phyloP scores from a whole-genome alignment of 345 rosid genomes.

The Sonneratia caseolaris region DNA sequence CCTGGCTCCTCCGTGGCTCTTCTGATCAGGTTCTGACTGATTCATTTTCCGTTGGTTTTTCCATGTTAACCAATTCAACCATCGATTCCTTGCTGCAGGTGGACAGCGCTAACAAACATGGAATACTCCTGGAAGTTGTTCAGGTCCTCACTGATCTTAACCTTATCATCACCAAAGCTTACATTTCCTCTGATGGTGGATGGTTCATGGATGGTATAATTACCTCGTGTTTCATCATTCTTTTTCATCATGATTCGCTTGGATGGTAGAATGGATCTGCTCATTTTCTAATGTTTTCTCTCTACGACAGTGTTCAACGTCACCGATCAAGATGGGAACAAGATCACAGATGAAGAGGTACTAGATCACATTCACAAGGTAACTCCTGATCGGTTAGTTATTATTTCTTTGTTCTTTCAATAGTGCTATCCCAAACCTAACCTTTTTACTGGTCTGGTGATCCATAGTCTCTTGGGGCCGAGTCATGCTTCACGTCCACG shows the following conservation, averaged over 20 bases:
- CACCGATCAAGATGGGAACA: slow-evolving; percentile 78
- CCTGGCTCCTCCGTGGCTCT: too few relatives aligned
- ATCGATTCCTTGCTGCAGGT: slow-evolving; percentile 35
- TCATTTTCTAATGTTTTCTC: neutral
- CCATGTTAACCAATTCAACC: slow-evolving; percentile 5
- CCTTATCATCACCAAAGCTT: slow-evolving; percentile 72
- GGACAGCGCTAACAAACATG: slow-evolving; percentile 89
- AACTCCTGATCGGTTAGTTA: slow-evolving; percentile 5
- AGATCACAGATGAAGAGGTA: slow-evolving; percentile 62
- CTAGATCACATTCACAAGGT: slow-evolving; percentile 74
- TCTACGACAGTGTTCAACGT: slow-evolving; percentile 77
- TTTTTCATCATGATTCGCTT: neutral
- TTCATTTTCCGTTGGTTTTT: neutral
- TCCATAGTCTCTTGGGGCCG: slow-evolving; percentile 63
- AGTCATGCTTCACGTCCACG: slow-evolving; percentile 58
- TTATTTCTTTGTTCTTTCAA: too few relatives aligned
- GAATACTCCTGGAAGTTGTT: slow-evolving; percentile 90
- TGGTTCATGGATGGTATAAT: slow-evolving; percentile 97
- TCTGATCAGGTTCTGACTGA: neutral
- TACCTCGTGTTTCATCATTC: neutral
- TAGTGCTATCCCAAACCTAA: too few relatives aligned
- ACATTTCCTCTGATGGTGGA: slow-evolving; percentile 91
- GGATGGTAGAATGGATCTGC: neutral
- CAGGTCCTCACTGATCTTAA: slow-evolving; percentile 90
- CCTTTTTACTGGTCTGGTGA: too few relatives aligned